Conservation (phyloP, 2,329 filamentous ascomycete species). For the Pseudogymnoascus sp. region DNA sequence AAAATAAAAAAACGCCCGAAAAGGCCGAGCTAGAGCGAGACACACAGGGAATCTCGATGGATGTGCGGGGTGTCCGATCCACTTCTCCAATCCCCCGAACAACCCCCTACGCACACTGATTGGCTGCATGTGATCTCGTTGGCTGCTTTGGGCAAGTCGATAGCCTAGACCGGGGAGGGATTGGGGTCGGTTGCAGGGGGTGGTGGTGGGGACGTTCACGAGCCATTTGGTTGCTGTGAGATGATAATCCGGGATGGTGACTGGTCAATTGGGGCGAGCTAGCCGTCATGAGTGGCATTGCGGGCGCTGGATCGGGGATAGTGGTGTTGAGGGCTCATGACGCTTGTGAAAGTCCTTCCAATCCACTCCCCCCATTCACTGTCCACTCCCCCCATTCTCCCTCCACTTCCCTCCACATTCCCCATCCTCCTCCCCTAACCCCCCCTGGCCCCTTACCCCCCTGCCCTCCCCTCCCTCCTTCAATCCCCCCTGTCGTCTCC, state of each 20-base stretch:
- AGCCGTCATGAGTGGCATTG: neutral
- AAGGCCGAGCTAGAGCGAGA: neutral
- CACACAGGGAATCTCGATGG: neutral
- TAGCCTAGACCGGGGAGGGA: neutral
- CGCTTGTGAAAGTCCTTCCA: neutral
- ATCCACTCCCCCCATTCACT: neutral
- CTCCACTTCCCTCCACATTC: neutral
- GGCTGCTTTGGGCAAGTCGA: neutral
- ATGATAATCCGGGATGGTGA: neutral
- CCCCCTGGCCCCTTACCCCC: too few relatives aligned
- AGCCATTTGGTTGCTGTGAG: neutral
- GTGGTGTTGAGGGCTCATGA: neutral
- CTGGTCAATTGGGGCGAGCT: neutral
- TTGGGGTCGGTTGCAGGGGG: neutral
- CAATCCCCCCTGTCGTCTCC: neutral
- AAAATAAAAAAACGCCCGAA: neutral
- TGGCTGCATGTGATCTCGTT: neutral
- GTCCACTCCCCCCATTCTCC: too few relatives aligned
- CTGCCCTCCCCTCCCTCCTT: too few relatives aligned
- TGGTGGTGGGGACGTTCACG: neutral
- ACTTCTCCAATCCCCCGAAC: neutral
- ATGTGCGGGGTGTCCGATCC: neutral
- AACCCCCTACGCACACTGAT: neutral
- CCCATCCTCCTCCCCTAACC: neutral
- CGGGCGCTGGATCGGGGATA: neutral